These are phyloP conservation scores for Butyriboletus loyo DNA, from an alignment of 768 basidiomycete species.

Conservation along the genomic window DNA sequence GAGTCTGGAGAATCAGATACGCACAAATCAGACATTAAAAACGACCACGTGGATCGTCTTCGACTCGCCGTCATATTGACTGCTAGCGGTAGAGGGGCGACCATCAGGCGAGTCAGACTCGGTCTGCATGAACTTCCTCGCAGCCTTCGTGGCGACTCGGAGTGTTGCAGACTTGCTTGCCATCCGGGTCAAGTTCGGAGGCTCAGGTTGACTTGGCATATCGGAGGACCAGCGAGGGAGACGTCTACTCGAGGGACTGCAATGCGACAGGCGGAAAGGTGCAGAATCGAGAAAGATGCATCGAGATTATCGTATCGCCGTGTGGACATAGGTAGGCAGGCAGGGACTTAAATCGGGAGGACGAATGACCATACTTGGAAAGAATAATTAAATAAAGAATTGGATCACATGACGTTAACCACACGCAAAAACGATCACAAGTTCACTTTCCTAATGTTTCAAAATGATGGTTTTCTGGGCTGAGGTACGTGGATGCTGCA, in stretches of 20 bases:
- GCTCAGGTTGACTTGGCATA: slow-evolving; percentile 12
- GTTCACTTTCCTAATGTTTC: neutral
- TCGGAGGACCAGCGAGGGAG: slow-evolving; percentile 9
- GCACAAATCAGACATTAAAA: neutral
- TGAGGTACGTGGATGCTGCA: too few species aligned
- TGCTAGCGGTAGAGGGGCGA: neutral
- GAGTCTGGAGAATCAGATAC: slow-evolving; percentile 12
- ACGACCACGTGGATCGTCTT: neutral
- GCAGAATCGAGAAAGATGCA: neutral
- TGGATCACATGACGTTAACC: too few species aligned
- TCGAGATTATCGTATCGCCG: neutral
- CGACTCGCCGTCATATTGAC: slow-evolving; percentile 12
- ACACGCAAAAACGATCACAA: too few species aligned
- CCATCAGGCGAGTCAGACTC: slow-evolving; percentile 10
- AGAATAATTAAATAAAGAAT: too few species aligned
- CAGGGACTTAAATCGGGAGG: neutral
- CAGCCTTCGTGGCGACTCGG: slow-evolving; percentile 11
- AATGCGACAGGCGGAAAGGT: neutral
- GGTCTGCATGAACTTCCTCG: slow-evolving; percentile 10
- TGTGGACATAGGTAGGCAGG: neutral
- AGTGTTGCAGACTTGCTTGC: neutral
- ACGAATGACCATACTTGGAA: neutral
- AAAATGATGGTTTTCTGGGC: neutral
- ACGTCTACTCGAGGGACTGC: neutral
- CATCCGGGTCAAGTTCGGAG: neutral